phyloP scores from a whole-genome alignment of 306 rosid species.

The Castanopsis chinensis region DNA sequence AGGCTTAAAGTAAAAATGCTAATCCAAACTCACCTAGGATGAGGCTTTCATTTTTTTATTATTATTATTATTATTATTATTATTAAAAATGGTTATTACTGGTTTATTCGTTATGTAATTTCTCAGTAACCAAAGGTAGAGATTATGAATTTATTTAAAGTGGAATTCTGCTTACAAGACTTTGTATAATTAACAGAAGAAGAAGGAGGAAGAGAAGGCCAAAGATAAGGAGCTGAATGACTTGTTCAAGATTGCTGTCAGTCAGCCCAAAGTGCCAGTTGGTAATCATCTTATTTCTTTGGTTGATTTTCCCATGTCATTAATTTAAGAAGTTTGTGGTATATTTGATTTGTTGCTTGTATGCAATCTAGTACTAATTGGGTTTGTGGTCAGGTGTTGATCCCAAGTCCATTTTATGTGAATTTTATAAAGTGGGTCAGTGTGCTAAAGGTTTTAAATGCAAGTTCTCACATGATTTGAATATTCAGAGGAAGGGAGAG shows the following conservation, averaged over 20 bases:
- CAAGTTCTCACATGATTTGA: conserved; percentile 97
- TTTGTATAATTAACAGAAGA: conserved; percentile 46
- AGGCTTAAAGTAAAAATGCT: too few species aligned
- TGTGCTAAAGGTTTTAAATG: conserved; percentile 94
- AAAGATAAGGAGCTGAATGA: conserved; percentile 95
- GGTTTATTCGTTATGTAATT: too few species aligned
- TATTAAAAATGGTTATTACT: too few species aligned
- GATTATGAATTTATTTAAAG: too few species aligned
- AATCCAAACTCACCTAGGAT: too few species aligned
- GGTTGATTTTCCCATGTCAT: neutral
- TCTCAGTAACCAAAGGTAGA: too few species aligned
- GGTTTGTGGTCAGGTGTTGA: conserved; percentile 74
- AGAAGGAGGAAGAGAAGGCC: conserved; percentile 95
- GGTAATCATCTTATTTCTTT: conserved; percentile 37
- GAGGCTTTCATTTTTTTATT: too few species aligned
- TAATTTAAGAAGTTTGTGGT: neutral
- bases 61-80: too few species aligned
- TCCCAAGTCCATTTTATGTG: conserved; percentile 94
- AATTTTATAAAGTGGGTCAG: conserved; percentile 87
- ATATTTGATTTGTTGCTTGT: neutral
- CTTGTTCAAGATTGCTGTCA: conserved; percentile 85
- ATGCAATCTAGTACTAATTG: neutral
- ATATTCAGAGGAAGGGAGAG: conserved; percentile 98
- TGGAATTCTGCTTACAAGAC: neutral
- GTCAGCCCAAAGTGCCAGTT: conserved; percentile 87